Evolutionary conservation across 805 yeast genomes (phyloP).

Genomic region (Starmerella gropengiesseri): DNA sequence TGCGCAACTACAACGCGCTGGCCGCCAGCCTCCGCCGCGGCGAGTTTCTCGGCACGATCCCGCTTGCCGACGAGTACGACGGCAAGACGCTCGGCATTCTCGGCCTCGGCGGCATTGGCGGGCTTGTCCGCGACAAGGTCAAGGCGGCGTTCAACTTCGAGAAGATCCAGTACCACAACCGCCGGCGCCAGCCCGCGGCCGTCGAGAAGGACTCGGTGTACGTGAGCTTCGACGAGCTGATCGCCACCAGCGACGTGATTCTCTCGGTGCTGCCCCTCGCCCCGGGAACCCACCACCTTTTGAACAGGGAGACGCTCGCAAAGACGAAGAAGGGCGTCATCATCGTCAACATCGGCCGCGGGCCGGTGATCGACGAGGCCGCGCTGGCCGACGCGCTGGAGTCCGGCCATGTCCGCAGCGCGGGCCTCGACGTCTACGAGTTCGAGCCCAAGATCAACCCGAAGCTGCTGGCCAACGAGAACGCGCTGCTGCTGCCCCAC

Average conservation of each 20-base stretch:
- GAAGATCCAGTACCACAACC: conserved; percentile 43
- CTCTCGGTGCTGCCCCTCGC: conserved; percentile 44
- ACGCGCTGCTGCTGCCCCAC: conserved; percentile 47
- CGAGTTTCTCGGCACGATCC: conserved; percentile 37
- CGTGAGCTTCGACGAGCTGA: conserved; percentile 39
- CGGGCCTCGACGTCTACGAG: conserved; percentile 54
- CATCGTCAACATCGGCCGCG: conserved; percentile 50
- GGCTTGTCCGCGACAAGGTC: conserved; percentile 43
- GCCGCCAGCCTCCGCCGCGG: conserved; percentile 37
- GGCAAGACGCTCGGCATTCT: conserved; percentile 45
- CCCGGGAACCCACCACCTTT: conserved; percentile 40
- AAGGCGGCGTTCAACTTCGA: conserved; percentile 39
- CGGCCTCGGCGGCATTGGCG: conserved; percentile 58
- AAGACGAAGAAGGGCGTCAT: conserved; percentile 46
- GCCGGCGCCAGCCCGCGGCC: conserved; percentile 38
- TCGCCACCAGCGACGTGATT: conserved; percentile 40
- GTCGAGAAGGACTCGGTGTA: conserved; percentile 39
- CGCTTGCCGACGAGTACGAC: conserved; percentile 41
- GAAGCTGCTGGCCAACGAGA: conserved; percentile 37
- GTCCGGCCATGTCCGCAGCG: conserved; percentile 41
- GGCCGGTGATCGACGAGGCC: conserved; percentile 47
- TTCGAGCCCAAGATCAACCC: conserved; percentile 44
- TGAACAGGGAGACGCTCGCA: conserved; percentile 36
- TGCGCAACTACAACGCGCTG: conserved; percentile 40
- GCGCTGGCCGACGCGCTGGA: conserved; percentile 39